Evolutionary conservation across 352 stramenopile genomes (phyloP), one percentile per base, ranked within the genome.

Genomic region (Phytophthora melonis): DNA sequence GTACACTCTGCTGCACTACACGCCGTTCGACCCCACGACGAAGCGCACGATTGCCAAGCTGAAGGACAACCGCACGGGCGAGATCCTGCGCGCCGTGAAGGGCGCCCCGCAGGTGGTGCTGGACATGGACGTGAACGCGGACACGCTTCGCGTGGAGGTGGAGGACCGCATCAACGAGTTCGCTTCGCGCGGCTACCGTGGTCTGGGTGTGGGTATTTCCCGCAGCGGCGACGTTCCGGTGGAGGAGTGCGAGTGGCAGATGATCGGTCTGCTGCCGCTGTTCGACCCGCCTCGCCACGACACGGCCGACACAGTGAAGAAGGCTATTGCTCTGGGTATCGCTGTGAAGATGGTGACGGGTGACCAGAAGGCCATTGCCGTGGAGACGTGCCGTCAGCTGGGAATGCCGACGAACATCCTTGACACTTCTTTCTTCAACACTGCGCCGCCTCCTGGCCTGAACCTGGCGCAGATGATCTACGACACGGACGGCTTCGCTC

Each of bases 271-370:
- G 23, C 58, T 99, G 63, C 90, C 94, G 27, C 86, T 99, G 79
- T 91, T 99, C 56, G 97, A 99, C 68, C 97, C 96, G 43, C 95
- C 97, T 59, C 91, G 97, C 56, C 85, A 93, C 67, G 96, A 99
- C 76, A 99, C 95, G 53, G 83, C 85, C 13, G 83, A 94, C 55
- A 99, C 97, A 5, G 98, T 99, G 71, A 86, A 95, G 69, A 90
- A 90, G 39, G 90, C 96, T 7, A 86, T 97, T 71, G 85, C 94
- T 70, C 82, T 96, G 16, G 97, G 97, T 55, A 94, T 99, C 58
- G 84, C 80, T 1, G 95, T 99, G 27, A 98, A 98, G 82, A 98
- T 98, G 95, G 92, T 99, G 45, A 99, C 97, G 30, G 97, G 97
- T 74, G 97, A 99, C 74, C 96, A 98, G 78, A 83, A 88, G 43